These are phyloP conservation scores for Podaxis sp. DNA, from an alignment of 768 basidiomycete genomes.

Conservation along the genomic window DNA sequence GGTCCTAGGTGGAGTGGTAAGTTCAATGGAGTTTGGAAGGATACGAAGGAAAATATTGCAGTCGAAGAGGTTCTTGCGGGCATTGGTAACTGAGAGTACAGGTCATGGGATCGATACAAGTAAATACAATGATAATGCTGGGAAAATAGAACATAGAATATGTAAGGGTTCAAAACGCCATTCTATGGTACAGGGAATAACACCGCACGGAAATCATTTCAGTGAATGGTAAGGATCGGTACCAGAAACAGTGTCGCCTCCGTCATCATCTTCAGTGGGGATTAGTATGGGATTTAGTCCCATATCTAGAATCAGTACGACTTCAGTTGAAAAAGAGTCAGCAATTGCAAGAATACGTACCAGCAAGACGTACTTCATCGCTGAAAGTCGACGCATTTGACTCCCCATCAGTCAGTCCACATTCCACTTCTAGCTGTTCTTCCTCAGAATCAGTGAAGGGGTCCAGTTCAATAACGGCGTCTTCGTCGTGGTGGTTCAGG, in stretches of 20 bases:
- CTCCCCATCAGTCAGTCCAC: conserved; percentile 45
- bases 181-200: conserved; percentile 5
- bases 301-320: not conserved
- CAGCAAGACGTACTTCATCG: not conserved
- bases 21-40: conserved; percentile 63
- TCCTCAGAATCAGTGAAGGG: conserved; percentile 18
- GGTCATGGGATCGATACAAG: conserved; percentile 1
- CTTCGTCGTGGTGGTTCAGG: not conserved
- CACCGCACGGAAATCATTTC: conserved; percentile 15
- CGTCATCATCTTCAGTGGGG: conserved; percentile 24
- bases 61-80: conserved; percentile 39
- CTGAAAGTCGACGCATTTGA: conserved; percentile 20
- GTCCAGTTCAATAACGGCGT: not conserved
- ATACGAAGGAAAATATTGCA: conserved; percentile 37
- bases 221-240: conserved; percentile 14
- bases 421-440: conserved; percentile 28
- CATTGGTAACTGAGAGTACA: conserved; percentile 9
- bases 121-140: conserved; percentile 9
- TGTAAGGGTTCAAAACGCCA: conserved; percentile 5
- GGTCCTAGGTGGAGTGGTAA: conserved; percentile 79
- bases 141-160: conserved; percentile 4
- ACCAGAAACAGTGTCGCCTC: conserved; percentile 17
- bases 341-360: not conserved
- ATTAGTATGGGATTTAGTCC: conserved; percentile 2
- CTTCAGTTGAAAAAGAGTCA: not conserved